Conservation (phyloP, 352 stramenopile genomes). For the Phytopythium chamaehyphon region DNA sequence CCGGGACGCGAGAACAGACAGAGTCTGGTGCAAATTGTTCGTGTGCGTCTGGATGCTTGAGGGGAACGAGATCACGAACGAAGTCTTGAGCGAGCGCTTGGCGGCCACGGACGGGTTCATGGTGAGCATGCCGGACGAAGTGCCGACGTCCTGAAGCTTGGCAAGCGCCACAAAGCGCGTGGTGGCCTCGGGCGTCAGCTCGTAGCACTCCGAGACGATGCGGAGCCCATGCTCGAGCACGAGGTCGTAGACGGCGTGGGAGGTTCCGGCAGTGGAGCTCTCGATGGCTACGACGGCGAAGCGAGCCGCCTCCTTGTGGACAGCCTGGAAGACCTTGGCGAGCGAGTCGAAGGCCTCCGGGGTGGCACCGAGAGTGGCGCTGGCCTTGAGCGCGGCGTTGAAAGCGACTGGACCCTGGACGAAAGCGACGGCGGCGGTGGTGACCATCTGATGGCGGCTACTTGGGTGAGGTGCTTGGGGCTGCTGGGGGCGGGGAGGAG, state of each 20-base stretch:
- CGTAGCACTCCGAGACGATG: constrained; percentile 62
- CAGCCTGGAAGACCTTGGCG: constrained; percentile 51
- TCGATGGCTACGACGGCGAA: constrained; percentile 95
- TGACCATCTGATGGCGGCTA: not conserved
- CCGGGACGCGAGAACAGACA: constrained; percentile 56
- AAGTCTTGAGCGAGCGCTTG: constrained; percentile 90
- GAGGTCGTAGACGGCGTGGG: constrained; percentile 95
- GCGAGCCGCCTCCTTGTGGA: constrained; percentile 81
- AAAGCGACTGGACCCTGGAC: not conserved
- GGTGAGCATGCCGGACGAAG: not conserved
- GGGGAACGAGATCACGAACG: constrained; percentile 70
- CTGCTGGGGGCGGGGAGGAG: too few relatives aligned
- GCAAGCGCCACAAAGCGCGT: constrained; percentile 67
- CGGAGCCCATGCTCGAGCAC: constrained; percentile 64
- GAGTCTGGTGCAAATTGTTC: constrained; percentile 54
- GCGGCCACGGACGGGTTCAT: constrained; percentile 32
- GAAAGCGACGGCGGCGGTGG: constrained; percentile 1
- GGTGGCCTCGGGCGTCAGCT: constrained; percentile 81
- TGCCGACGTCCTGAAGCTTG: constrained; percentile 11
- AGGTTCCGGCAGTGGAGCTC: constrained; percentile 92
- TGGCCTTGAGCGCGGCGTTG: constrained; percentile 25
- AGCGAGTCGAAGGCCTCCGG: constrained; percentile 35
- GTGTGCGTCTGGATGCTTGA: constrained; percentile 39
- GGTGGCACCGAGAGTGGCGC: constrained; percentile 53
- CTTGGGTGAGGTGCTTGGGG: too few relatives aligned